Evolutionary conservation across 305 asterid genomes (phyloP).

Genomic region (Solanum hybrid): DNA sequence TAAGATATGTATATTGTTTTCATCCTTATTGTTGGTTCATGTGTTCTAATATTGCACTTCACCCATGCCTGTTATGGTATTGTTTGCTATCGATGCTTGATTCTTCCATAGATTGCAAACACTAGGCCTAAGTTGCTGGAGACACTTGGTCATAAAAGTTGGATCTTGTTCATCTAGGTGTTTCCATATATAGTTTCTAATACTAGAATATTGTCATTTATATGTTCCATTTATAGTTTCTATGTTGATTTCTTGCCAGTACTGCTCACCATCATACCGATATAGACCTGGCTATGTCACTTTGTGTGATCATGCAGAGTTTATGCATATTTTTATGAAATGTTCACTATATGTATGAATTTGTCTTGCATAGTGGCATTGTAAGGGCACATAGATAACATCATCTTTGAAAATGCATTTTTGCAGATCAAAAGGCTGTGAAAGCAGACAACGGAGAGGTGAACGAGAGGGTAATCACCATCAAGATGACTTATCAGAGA

Average conservation of each 20-base stretch:
- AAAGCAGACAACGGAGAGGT: conserved; percentile 14
- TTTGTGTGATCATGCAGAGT: neutral
- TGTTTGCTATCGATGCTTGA: neutral
- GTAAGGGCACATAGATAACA: no score
- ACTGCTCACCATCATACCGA: neutral
- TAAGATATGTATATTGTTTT: conserved; percentile 20
- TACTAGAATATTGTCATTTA: neutral
- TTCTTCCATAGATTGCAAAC: neutral
- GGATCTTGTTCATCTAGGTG: neutral
- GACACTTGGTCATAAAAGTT: neutral
- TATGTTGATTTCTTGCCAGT: neutral
- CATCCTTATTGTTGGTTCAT: neutral
- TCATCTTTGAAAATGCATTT: neutral
- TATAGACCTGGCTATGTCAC: neutral
- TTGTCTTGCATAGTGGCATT: neutral
- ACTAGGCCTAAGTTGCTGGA: neutral
- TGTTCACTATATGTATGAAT: neutral
- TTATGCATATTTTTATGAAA: neutral
- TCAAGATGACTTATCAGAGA: neutral
- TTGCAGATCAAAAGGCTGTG: conserved; percentile 27
- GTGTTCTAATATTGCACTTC: neutral
- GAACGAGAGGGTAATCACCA: conserved; percentile 5
- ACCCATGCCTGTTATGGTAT: neutral
- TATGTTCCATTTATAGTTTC: neutral
- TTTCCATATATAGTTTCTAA: neutral